Conservation (phyloP, 75 land plant genomes). For the Pseudotsuga menziesii region DNA sequence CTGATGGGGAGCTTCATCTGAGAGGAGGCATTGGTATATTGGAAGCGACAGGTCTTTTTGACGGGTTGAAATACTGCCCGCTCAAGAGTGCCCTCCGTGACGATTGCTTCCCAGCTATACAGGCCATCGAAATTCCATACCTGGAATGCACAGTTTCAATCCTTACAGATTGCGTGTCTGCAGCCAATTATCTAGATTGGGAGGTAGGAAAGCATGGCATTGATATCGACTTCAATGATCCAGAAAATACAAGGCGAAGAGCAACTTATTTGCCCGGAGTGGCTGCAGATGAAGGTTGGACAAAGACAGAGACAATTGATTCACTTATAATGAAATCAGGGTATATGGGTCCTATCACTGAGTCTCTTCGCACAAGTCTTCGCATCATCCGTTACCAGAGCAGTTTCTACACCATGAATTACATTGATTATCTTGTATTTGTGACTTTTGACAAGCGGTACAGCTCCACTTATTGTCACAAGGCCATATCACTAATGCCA, state of each 20-base stretch:
- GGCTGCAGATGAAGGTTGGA: constrained; percentile 97
- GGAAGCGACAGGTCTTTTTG: constrained; percentile 77
- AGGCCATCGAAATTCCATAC: constrained; percentile 80
- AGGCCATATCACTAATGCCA: no score
- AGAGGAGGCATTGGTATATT: constrained; percentile 99
- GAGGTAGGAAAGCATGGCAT: constrained; percentile 96
- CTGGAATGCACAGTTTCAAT: constrained; percentile 95
- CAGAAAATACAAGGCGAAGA: constrained; percentile 67
- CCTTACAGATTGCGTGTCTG: constrained; percentile 80
- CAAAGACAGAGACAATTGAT: constrained; percentile 81
- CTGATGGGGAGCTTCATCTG: constrained; percentile 91
- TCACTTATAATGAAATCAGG: constrained; percentile 87
- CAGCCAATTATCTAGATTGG: constrained; percentile 87
- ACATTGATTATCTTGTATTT: constrained; percentile 68
- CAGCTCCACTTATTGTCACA: background rate
- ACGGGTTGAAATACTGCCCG: constrained; percentile 95
- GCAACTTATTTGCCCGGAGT: constrained; percentile 96
- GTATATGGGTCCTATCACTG: constrained; percentile 70
- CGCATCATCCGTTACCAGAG: constrained; percentile 86
- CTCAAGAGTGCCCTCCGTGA: constrained; percentile 94
- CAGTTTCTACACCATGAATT: constrained; percentile 83
- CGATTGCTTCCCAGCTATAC: constrained; percentile 86
- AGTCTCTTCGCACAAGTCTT: constrained; percentile 63
- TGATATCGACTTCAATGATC: constrained; percentile 89
- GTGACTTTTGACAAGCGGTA: constrained; percentile 62